Evolutionary conservation across 169 alveolate genomes (phyloP).

Genomic region (Ophryocystis elektroscirrha): DNA sequence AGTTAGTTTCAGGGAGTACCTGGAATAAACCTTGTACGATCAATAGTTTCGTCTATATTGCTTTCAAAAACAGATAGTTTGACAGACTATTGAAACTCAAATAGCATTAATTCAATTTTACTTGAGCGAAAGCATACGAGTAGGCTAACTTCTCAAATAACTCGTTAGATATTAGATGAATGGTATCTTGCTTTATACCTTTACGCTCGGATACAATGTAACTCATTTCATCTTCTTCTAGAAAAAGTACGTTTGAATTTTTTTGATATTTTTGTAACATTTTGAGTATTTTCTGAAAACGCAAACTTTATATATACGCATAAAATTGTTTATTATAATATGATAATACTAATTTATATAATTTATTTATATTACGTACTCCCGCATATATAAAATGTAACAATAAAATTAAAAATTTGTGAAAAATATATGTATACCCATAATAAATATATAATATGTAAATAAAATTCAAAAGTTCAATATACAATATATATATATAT

Average conservation of each 20-base stretch:
- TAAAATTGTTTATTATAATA: slow-evolving; percentile 14
- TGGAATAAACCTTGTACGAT: slow-evolving; percentile 42
- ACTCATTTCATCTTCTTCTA: slow-evolving; percentile 25
- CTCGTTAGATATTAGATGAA: slow-evolving; percentile 34
- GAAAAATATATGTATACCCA: too few species aligned
- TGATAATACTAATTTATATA: slow-evolving; percentile 12
- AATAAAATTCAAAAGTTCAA: too few species aligned
- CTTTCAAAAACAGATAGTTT: slow-evolving; percentile 44
- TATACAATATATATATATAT: too few species aligned
- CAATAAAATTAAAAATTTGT: too few species aligned
- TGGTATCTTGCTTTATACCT: slow-evolving; percentile 36
- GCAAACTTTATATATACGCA: slow-evolving; percentile 5
- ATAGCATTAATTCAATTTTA: not conserved
- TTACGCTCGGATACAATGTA: slow-evolving; percentile 32
- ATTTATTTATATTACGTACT: slow-evolving; percentile 14
- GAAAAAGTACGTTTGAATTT: too few species aligned
- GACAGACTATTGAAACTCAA: slow-evolving; percentile 24
- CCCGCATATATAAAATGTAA: slow-evolving; percentile 5
- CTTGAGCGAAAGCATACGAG: slow-evolving; percentile 52
- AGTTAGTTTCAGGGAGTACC: slow-evolving; percentile 12
- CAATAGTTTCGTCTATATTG: slow-evolving; percentile 48
- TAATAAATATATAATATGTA: too few species aligned
- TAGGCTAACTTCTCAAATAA: slow-evolving; percentile 37
- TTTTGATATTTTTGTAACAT: too few species aligned
- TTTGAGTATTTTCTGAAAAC: slow-evolving; percentile 4